Evolutionary conservation across 2,329 filamentous ascomycete genomes (phyloP).

Genomic region (Alternaria arborescens): DNA sequence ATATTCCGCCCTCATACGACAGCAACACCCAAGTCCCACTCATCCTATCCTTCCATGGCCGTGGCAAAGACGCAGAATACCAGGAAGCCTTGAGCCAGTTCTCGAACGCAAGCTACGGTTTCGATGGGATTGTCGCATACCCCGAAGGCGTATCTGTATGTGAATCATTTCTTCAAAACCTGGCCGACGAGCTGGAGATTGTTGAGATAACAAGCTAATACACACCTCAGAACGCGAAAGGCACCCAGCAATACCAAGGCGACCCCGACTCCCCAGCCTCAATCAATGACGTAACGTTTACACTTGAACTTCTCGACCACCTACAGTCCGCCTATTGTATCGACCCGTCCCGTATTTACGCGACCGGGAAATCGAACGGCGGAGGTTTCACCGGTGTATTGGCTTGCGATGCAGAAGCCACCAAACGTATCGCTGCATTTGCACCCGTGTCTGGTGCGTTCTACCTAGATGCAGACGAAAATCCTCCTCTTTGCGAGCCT

Average conservation of each 20-base stretch:
- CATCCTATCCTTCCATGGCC: slow-evolving; percentile 61
- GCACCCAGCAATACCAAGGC: slow-evolving; percentile 53
- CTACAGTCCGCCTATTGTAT: slow-evolving; percentile 57
- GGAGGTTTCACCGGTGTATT: slow-evolving; percentile 61
- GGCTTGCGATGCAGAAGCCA: slow-evolving; percentile 57
- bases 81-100: slow-evolving; percentile 58
- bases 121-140: slow-evolving; percentile 57
- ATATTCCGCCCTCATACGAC: slow-evolving; percentile 54
- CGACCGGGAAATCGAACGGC: slow-evolving; percentile 64
- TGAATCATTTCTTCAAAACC: not conserved
- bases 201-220: not conserved
- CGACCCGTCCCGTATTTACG: slow-evolving; percentile 56
- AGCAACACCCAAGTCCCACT: slow-evolving; percentile 49
- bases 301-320: slow-evolving; percentile 53
- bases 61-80: slow-evolving; percentile 46
- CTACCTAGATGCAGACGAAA: slow-evolving; percentile 47
- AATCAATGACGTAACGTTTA: slow-evolving; percentile 58
- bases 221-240: slow-evolving; percentile 14
- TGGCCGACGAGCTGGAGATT: not conserved
- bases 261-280: slow-evolving; percentile 50
- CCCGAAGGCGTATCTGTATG: slow-evolving; percentile 52
- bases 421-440: slow-evolving; percentile 59
- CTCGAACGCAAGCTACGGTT: slow-evolving; percentile 55
- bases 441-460: slow-evolving; percentile 59
- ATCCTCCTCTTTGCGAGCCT: slow-evolving; percentile 38